Percentiles rank a stretch among this genome's conserved stretches.
Evolutionary conservation across 768 basidiomycete genomes (phyloP).

Genomic region (Pulveroboletus sp.): DNA sequence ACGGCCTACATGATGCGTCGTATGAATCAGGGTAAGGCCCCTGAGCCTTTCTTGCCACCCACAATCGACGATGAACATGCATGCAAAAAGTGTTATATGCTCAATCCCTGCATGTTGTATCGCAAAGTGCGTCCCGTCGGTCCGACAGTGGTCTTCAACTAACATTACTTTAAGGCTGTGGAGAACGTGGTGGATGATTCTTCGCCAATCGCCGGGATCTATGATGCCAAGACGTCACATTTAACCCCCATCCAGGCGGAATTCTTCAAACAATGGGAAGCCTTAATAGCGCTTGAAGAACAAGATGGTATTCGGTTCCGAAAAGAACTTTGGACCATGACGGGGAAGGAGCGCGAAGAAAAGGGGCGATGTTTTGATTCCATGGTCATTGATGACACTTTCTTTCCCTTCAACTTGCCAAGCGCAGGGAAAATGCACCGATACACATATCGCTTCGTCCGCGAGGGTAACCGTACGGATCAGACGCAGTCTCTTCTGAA

Average conservation of each 20-base stretch:
- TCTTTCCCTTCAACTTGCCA: slow-evolving; percentile 20
- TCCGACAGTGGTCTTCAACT: not conserved
- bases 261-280: slow-evolving; percentile 93
- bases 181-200: slow-evolving; percentile 56
- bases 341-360: slow-evolving; percentile 72
- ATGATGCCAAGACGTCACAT: slow-evolving; percentile 77
- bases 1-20: slow-evolving; percentile 72
- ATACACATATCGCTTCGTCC: slow-evolving; percentile 73
- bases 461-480: slow-evolving; percentile 23
- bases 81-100: slow-evolving; percentile 78
- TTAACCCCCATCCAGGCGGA: slow-evolving; percentile 60
- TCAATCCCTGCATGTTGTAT: slow-evolving; percentile 93
- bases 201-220: slow-evolving; percentile 64
- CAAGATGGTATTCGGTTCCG: slow-evolving; percentile 80
- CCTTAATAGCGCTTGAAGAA: slow-evolving; percentile 81
- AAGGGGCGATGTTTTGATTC: slow-evolving; percentile 81
- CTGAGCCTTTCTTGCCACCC: slow-evolving; percentile 72
- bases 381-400: slow-evolving; percentile 66
- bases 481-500: slow-evolving; percentile 48
- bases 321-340: slow-evolving; percentile 93
- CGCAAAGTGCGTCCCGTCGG: slow-evolving; percentile 56
- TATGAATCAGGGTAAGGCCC: slow-evolving; percentile 21
- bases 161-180: slow-evolving; percentile 50
- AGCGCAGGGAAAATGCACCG: slow-evolving; percentile 63
- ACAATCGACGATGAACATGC: slow-evolving; percentile 79